phyloP scores from a whole-genome alignment of 2,329 filamentous ascomycete genomes.

The Sphaceloma murrayae region DNA sequence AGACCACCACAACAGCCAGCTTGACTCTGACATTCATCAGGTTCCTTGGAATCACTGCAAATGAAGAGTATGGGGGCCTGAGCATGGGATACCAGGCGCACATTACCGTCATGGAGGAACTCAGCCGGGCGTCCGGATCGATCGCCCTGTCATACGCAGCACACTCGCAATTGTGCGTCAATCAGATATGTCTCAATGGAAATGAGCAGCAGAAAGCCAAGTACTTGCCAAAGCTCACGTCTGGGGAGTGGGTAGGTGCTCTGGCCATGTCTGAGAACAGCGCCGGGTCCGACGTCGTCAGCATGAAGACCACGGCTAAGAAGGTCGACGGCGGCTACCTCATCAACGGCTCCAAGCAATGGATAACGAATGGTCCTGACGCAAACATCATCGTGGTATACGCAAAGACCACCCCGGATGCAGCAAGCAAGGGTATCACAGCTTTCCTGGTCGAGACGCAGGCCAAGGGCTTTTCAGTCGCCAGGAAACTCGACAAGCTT shows the following conservation, averaged over 20 bases:
- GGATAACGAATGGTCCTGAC: conserved; percentile 96
- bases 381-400: conserved; percentile 94
- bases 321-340: conserved; percentile 75
- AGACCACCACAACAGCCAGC: too few species aligned
- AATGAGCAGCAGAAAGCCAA: conserved; percentile 65
- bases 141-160: conserved; percentile 90
- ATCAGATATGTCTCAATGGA: conserved; percentile 89
- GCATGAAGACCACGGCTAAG: conserved; percentile 81
- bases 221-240: conserved; percentile 71
- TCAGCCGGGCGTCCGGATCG: conserved; percentile 63
- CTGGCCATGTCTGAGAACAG: conserved; percentile 93
- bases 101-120: conserved; percentile 89
- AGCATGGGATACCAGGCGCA: conserved; percentile 95
- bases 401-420: conserved; percentile 78
- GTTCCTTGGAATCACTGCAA: conserved; percentile 84
- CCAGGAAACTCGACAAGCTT: conserved; percentile 91
- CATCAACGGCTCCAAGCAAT: conserved; percentile 92
- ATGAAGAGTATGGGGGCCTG: conserved; percentile 82
- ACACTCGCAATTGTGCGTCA: conserved; percentile 92
- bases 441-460: conserved; percentile 78
- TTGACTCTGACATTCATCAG: conserved; percentile 35
- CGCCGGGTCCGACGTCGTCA: conserved; percentile 85
- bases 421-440: conserved; percentile 81
- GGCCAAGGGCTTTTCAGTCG: conserved; percentile 69
- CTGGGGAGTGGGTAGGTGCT: conserved; percentile 72